A percentile compares a stretch with the other conserved stretches of the same genome.
phyloP scores from a whole-genome alignment of 108 stramenopile species.

The Bacterosira constricta region DNA sequence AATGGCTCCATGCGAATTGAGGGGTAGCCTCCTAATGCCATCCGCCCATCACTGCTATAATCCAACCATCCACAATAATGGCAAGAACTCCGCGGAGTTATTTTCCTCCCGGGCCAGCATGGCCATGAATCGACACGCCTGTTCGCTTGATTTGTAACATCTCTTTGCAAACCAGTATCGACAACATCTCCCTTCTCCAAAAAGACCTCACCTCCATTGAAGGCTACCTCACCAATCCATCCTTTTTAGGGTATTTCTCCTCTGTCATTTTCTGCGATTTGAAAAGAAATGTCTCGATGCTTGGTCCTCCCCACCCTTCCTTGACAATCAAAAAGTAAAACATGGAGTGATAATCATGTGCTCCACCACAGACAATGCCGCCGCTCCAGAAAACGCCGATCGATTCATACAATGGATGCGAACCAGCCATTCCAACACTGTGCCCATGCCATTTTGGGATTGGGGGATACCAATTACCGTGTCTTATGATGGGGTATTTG shows the following conservation, averaged over 20 bases:
- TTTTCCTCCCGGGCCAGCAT: no score
- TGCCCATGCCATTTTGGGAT: slow-evolving; percentile 68
- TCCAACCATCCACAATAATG: no score
- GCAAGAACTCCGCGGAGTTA: no score
- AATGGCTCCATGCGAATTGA: no score
- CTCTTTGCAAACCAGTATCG: no score
- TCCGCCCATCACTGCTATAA: no score
- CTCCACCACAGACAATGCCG: slow-evolving; percentile 91
- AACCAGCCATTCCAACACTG: slow-evolving; percentile 52
- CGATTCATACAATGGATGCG: slow-evolving; percentile 65
- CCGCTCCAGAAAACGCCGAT: slow-evolving; percentile 82
- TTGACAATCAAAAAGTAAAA: slow-evolving; percentile 31
- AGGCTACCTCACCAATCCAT: slow-evolving; percentile 33
- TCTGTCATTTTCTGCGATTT: slow-evolving; percentile 61
- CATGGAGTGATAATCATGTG: slow-evolving; percentile 71
- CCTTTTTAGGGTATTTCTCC: slow-evolving; percentile 49
- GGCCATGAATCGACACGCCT: no score
- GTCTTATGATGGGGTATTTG: slow-evolving; percentile 80
- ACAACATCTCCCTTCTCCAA: no score
- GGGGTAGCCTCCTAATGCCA: no score
- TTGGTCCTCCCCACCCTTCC: slow-evolving; percentile 47
- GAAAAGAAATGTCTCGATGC: slow-evolving; percentile 48
- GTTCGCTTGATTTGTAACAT: no score
- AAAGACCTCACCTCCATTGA: slow-evolving; percentile 64
- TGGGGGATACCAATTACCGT: slow-evolving; percentile 90